Conservation (phyloP, 345 rosid species). For the Salix brachista region DNA sequence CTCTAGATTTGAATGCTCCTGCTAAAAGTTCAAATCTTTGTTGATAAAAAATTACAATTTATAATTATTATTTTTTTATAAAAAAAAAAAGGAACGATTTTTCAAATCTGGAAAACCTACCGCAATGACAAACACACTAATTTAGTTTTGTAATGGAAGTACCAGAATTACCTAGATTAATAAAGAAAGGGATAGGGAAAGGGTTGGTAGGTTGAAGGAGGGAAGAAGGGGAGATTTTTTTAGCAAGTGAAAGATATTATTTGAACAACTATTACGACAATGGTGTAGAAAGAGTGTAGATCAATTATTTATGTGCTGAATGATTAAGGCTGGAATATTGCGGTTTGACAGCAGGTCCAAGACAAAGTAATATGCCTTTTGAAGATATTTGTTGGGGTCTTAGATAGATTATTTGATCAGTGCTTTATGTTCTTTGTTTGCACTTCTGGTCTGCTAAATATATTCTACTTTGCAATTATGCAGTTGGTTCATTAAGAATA, state of each 20-base stretch:
- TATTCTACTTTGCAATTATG: not conserved
- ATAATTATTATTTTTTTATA: no score
- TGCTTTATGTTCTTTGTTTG: not conserved
- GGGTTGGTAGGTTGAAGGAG: not conserved
- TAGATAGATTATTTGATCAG: not conserved
- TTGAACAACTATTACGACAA: not conserved
- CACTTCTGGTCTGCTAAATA: not conserved
- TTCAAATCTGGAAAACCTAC: no score
- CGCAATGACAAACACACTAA: no score
- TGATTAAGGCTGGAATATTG: not conserved
- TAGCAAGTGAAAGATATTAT: not conserved
- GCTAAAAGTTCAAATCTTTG: no score
- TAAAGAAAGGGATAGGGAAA: not conserved
- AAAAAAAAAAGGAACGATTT: no score
- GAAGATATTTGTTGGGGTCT: not conserved
- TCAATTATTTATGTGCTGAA: no score
- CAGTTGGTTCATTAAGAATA: constrained; percentile 5
- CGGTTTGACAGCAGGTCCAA: not conserved
- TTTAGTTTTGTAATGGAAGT: no score
- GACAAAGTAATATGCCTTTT: not conserved
- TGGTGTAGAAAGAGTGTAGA: not conserved
- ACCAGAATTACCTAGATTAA: no score
- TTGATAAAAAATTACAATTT: no score
- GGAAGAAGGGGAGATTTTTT: not conserved
- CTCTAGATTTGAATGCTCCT: no score